phyloP scores from a whole-genome alignment of 164 flowering plant genomes.

The Nymphaea colorata region DNA sequence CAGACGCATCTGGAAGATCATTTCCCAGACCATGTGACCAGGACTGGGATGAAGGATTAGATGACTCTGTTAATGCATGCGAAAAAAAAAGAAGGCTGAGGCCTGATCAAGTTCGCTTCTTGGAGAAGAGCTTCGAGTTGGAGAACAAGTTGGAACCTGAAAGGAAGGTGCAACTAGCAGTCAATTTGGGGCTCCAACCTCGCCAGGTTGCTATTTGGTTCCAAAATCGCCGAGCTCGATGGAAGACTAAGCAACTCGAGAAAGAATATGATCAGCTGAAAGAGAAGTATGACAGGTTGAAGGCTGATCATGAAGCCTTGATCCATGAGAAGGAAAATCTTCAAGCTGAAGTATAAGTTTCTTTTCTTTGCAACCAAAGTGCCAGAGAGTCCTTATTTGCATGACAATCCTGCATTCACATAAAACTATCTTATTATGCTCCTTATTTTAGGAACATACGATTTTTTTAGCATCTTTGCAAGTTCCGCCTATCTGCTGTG shows the following conservation, averaged over 20 bases:
- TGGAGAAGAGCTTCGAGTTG: constrained; percentile 59
- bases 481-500: too few species aligned
- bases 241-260: constrained; percentile 42
- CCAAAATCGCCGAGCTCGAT: constrained; percentile 42
- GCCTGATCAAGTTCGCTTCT: constrained; percentile 47
- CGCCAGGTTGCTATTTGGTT: constrained; percentile 63
- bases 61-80: constrained; percentile 49
- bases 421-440: not conserved
- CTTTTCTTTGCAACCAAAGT: too few species aligned
- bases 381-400: not conserved
- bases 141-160: constrained; percentile 92
- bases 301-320: constrained; percentile 41
- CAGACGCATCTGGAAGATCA: constrained; percentile 22
- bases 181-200: constrained; percentile 67
- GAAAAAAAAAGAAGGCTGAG: constrained; percentile 73
- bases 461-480: too few species aligned
- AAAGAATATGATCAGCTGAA: constrained; percentile 33
- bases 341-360: constrained; percentile 36
- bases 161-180: constrained; percentile 62
- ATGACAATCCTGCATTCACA: not conserved
- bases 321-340: constrained; percentile 53
- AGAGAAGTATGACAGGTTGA: constrained; percentile 35
- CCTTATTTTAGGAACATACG: not conserved
- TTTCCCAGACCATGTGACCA: constrained; percentile 23
- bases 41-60: constrained; percentile 40